These are phyloP conservation scores for Dioscorea dumetorum DNA, from an alignment of 106 monocot species.

Conservation along the genomic window DNA sequence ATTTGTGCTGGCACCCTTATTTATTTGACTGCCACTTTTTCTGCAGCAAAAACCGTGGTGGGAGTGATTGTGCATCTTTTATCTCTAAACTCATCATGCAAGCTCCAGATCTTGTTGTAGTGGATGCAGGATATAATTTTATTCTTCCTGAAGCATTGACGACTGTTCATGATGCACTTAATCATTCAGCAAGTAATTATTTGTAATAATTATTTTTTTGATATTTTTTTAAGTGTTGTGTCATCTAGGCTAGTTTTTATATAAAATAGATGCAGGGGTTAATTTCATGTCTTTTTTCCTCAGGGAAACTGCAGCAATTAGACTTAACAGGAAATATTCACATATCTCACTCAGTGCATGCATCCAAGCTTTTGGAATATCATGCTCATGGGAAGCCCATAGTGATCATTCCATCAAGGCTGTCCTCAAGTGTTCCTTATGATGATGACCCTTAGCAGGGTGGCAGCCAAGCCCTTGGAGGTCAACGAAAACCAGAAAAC, in stretches of 20 bases:
- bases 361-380: conserved; percentile 20
- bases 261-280: not conserved
- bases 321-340: conserved; percentile 41
- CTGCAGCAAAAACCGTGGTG: conserved; percentile 80
- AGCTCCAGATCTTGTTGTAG: conserved; percentile 41
- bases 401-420: conserved; percentile 26
- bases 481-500: too few species aligned
- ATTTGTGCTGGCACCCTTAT: conserved; percentile 1
- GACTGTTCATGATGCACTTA: conserved; percentile 49
- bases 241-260: not conserved
- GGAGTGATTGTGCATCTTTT: conserved; percentile 47
- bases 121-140: conserved; percentile 67
- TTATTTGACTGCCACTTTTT: conserved; percentile 9
- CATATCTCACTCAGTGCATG: conserved; percentile 6
- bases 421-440: conserved; percentile 8
- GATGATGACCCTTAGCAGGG: conserved; percentile 54
- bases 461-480: too few species aligned
- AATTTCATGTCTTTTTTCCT: not conserved
- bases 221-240: not conserved
- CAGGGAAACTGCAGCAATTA: conserved; percentile 52
- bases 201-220: not conserved
- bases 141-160: conserved; percentile 59
- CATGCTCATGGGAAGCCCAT: conserved; percentile 35
- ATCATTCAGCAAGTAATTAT: conserved; percentile 37
- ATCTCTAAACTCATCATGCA: conserved; percentile 39